Evolutionary conservation across 208 protist species (phyloP).

Genomic region (Strigomonas oncopelti): DNA sequence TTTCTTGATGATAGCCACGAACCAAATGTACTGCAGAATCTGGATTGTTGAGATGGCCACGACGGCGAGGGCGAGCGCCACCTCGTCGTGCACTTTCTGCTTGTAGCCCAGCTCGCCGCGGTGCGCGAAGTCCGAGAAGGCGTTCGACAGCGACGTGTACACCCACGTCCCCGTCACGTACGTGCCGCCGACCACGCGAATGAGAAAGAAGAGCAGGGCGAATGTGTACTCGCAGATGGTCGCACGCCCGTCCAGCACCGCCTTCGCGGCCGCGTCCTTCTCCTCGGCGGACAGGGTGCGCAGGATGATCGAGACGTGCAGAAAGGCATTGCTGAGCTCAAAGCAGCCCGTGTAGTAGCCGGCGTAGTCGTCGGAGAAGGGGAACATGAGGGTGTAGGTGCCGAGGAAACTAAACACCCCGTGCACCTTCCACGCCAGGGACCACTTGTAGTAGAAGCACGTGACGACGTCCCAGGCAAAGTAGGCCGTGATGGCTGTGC

Average conservation of each 20-base stretch:
- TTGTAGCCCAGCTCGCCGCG: constrained; percentile 24
- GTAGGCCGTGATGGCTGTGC: constrained; percentile 65
- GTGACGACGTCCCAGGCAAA: constrained; percentile 81
- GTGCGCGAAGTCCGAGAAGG: constrained; percentile 28
- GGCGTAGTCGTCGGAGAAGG: constrained; percentile 65
- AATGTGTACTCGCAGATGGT: constrained; percentile 56
- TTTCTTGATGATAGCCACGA: constrained; percentile 59
- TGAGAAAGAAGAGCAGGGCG: constrained; percentile 52
- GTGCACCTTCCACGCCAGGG: constrained; percentile 70
- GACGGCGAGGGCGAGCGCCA: constrained; percentile 45
- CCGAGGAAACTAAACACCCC: constrained; percentile 66
- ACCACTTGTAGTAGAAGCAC: constrained; percentile 74
- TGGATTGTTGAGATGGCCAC: constrained; percentile 48
- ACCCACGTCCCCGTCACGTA: constrained; percentile 52
- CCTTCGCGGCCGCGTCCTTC: background rate
- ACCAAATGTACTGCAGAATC: constrained; percentile 81
- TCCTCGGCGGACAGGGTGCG: constrained; percentile 25
- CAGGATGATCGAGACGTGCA: constrained; percentile 58
- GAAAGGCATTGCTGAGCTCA: constrained; percentile 71
- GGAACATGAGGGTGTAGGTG: constrained; percentile 66
- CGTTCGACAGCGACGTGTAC: constrained; percentile 19
- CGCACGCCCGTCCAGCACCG: constrained; percentile 12
- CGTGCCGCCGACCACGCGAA: constrained; percentile 68
- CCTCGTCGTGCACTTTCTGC: constrained; percentile 50
- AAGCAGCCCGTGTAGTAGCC: constrained; percentile 86